phyloP scores from a whole-genome alignment of 2,329 filamentous ascomycete species.

The Hymenoscyphus fraxineus region DNA sequence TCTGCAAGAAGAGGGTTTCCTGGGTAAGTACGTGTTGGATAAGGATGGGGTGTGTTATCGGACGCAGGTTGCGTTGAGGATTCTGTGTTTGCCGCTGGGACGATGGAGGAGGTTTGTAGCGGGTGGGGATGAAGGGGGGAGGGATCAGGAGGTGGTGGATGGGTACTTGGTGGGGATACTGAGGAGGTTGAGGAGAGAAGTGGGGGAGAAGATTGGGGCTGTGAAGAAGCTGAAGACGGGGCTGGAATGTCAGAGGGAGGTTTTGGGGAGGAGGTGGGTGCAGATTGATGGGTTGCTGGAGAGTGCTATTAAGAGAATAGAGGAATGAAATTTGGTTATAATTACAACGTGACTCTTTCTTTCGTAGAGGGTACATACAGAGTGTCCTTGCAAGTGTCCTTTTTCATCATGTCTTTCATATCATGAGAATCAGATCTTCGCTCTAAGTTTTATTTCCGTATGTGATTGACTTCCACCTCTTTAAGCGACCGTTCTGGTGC shows the following conservation, averaged over 20 bases:
- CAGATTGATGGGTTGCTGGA: constrained; percentile 8
- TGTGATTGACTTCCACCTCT: too few species aligned
- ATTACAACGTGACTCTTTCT: not conserved
- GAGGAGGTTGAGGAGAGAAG: constrained; percentile 14
- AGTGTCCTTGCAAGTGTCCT: too few species aligned
- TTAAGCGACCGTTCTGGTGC: too few species aligned
- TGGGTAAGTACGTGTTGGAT: constrained; percentile 51
- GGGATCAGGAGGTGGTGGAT: constrained; percentile 41
- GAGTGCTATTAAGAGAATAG: constrained; percentile 7
- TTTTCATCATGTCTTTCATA: too few species aligned
- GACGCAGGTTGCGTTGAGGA: constrained; percentile 51
- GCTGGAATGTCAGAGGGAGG: constrained; percentile 3
- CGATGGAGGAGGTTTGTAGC: constrained; percentile 47
- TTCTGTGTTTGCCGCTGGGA: constrained; percentile 35
- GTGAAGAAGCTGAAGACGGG: not conserved
- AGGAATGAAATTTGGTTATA: not conserved
- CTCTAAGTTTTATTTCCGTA: too few species aligned
- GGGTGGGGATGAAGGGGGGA: constrained; percentile 44
- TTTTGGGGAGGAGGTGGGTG: constrained; percentile 4
- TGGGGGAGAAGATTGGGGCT: not conserved
- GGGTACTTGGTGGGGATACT: constrained; percentile 35
- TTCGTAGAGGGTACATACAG: too few species aligned
- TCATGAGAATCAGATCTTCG: too few species aligned
- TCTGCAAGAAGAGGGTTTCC: constrained; percentile 46
- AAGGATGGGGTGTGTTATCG: constrained; percentile 49